These are phyloP conservation scores for Cnidoscolus chayamansa DNA, from an alignment of 441 rosid species.

Conservation along the genomic window DNA sequence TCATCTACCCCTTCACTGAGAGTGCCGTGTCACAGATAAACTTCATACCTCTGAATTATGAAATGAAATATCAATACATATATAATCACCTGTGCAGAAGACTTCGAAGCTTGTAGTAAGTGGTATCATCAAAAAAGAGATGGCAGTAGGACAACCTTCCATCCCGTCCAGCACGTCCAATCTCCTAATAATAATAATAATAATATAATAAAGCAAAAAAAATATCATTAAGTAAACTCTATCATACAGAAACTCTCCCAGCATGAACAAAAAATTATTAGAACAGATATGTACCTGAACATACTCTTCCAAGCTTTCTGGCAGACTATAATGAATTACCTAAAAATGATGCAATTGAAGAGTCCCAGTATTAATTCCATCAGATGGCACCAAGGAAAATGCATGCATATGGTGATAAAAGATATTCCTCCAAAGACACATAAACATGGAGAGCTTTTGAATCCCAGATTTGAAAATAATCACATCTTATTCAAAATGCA, in stretches of 20 bases:
- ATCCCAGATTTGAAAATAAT: not conserved
- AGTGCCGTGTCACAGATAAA: slow-evolving; percentile 26
- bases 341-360: slow-evolving; percentile 30
- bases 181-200: slow-evolving; percentile 45
- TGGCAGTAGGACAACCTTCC: slow-evolving; percentile 83
- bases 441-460: not conserved
- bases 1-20: slow-evolving; percentile 94
- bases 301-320: slow-evolving; percentile 97
- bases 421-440: not conserved
- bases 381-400: not conserved
- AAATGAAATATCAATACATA: slow-evolving; percentile 11
- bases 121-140: slow-evolving; percentile 69
- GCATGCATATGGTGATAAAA: not conserved
- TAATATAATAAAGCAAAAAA: not conserved
- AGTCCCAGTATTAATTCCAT: slow-evolving; percentile 6
- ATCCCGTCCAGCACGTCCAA: slow-evolving; percentile 97
- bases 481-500: not conserved
- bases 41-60: slow-evolving; percentile 18
- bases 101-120: slow-evolving; percentile 85
- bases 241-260: slow-evolving; percentile 11
- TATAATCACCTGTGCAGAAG: slow-evolving; percentile 69
- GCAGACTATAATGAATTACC: slow-evolving; percentile 91
- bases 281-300: slow-evolving; percentile 66
- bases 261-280: slow-evolving; percentile 5
- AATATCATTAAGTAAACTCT: slow-evolving; percentile 18